These are phyloP conservation scores for Exophiala aquamarina DNA, from an alignment of 2,329 filamentous ascomycete species.

Conservation along the genomic window DNA sequence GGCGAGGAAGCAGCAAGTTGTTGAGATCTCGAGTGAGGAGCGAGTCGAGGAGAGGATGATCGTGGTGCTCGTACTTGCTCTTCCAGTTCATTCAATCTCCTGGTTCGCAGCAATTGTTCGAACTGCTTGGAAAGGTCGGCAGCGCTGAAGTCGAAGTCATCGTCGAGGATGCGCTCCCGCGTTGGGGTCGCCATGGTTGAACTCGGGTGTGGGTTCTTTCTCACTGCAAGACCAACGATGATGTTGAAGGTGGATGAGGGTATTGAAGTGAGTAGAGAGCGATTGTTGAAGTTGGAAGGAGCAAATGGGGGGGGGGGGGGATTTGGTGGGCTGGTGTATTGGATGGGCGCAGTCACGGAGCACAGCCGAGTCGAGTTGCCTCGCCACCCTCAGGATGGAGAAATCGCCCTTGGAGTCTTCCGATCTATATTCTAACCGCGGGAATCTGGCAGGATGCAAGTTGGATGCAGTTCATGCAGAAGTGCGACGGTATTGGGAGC, in stretches of 20 bases:
- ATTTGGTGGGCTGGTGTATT: background rate
- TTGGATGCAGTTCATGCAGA: background rate
- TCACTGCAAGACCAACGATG: background rate
- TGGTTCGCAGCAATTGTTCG: conserved; percentile 80
- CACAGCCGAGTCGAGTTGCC: conserved; percentile 1
- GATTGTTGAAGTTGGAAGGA: background rate
- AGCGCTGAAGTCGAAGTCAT: conserved; percentile 63
- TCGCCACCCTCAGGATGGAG: background rate
- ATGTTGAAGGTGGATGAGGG: background rate
- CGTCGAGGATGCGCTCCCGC: conserved; percentile 27
- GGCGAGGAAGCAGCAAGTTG: conserved; percentile 11
- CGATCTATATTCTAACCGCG: background rate
- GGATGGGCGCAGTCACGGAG: background rate
- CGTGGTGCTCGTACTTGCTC: conserved; percentile 59
- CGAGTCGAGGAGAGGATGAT: conserved; percentile 21
- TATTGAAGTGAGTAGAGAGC: background rate
- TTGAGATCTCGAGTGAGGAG: conserved; percentile 23
- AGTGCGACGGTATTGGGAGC: background rate
- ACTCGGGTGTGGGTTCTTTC: background rate
- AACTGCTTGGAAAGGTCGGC: conserved; percentile 79
- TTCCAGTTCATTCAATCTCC: conserved; percentile 80
- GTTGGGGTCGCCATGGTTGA: conserved; percentile 19
- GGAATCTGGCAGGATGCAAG: background rate
- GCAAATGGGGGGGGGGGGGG: background rate
- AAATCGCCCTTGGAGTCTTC: background rate